Evolutionary conservation across 108 stramenopile genomes (phyloP).

Genomic region (Conticribra weissflogii): DNA sequence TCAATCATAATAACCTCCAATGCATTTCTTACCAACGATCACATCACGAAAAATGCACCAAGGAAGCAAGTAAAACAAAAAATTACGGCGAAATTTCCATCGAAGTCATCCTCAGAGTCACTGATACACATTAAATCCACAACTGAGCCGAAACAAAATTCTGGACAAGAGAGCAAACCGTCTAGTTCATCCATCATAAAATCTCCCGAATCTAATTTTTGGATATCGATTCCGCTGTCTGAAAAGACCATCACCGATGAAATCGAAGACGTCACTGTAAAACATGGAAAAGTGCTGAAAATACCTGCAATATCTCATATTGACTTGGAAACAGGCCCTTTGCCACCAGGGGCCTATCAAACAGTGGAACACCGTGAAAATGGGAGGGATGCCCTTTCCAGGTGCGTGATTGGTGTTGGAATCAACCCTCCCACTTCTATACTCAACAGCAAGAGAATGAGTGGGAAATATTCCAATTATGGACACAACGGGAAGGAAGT

Average conservation of each 20-base stretch:
- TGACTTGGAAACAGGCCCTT: slow-evolving; percentile 34
- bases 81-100: no score
- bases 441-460: no score
- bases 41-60: no score
- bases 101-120: slow-evolving; percentile 3
- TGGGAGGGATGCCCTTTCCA: slow-evolving; percentile 4
- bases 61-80: no score
- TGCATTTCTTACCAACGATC: no score
- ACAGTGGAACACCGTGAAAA: slow-evolving; percentile 6
- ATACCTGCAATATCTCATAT: slow-evolving; percentile 29
- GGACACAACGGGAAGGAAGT: slow-evolving; percentile 19
- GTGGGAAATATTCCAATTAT: background rate
- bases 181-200: slow-evolving; percentile 4
- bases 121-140: no score
- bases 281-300: background rate
- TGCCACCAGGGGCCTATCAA: slow-evolving; percentile 46
- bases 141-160: background rate
- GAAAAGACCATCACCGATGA: background rate
- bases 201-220: slow-evolving; percentile 47
- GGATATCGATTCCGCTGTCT: slow-evolving; percentile 12
- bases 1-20: no score
- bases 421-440: slow-evolving; percentile 29
- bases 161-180: no score
- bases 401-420: slow-evolving; percentile 25
- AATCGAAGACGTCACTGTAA: background rate